These are phyloP conservation scores for Spatholobus suberectus DNA, from an alignment of 306 rosid species.

Conservation along the genomic window DNA sequence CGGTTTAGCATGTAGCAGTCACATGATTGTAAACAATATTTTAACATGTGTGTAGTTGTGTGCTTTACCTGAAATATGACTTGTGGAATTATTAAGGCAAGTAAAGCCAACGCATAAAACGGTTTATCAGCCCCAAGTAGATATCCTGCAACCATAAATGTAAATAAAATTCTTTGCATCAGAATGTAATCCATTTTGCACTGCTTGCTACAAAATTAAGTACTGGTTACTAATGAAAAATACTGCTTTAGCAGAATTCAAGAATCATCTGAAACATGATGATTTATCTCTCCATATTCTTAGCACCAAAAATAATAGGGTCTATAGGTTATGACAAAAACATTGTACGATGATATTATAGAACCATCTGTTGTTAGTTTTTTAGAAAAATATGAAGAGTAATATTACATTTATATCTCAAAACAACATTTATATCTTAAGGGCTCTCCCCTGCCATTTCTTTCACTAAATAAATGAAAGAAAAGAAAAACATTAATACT, in stretches of 20 bases:
- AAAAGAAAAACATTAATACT: background rate
- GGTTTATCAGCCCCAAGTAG: constrained; percentile 91
- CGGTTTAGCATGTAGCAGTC: background rate
- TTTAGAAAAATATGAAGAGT: background rate
- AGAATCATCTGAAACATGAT: background rate
- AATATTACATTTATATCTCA: background rate
- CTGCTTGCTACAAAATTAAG: background rate
- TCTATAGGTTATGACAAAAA: background rate
- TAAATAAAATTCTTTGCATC: background rate
- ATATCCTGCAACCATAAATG: constrained; percentile 68
- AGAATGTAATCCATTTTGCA: background rate
- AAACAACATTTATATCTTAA: no score
- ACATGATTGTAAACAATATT: background rate
- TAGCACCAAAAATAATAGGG: background rate
- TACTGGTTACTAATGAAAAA: background rate
- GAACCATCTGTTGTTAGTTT: background rate
- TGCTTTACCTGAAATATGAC: constrained; percentile 83
- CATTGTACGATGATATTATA: background rate
- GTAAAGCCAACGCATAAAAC: constrained; percentile 80
- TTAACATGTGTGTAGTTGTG: background rate
- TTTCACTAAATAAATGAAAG: background rate
- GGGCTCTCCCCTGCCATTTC: background rate
- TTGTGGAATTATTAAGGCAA: constrained; percentile 83
- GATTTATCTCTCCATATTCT: background rate
- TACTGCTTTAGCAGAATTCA: background rate